Base-by-base conservation (phyloP, 306 rosid species). In the Cucurbita argyrosperma region DNA sequence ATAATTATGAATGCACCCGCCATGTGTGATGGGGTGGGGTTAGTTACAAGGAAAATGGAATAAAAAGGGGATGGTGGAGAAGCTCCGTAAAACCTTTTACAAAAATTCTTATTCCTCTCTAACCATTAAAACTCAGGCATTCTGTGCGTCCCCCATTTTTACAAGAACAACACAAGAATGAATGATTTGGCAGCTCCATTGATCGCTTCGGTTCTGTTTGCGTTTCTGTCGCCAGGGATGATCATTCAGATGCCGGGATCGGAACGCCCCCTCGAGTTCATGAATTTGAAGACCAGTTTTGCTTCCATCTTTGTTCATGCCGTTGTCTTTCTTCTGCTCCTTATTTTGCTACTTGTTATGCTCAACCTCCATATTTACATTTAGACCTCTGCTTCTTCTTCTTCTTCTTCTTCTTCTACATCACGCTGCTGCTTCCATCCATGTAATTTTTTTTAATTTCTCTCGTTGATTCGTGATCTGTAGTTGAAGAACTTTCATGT, bases 241-340 rank as follows among this genome's bases (percentile, higher is more conserved):
- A 67, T 94, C 43, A 88, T 94, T 79, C 97, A 94, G 73, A 81
- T 94, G 89, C 96, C 99, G 0, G 97, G 96, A 1, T 89, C 85
- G 80, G 83, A 83, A 65, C 37, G 76, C 1, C 97, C 96, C 0
- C 72, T 94, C 1, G 86, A 84, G 72, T 83, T 94, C 5, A 85
- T 94, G 97, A 87, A 77, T 90, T 89, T 89, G 97, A 87, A 85
- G 90, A 94, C 97, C 4, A 94, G 80, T 38, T 46, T 80, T 37
- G 97, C 96, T 18, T 83, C 97, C 66, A 94, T 94, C 59, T 85
- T 94, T 71, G 91, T 94, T 39, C 97, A 90, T 81, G 46, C 99
- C 9, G 90, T 94, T 38, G 77, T 94, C 77, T 91, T 89, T 75
- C 95, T 89, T 80, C 61, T 94, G 75, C 82, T 94, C 42, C 84